These are phyloP conservation scores for Carex parvula DNA, from an alignment of 176 grass and related monocot genomes.

Conservation along the genomic window DNA sequence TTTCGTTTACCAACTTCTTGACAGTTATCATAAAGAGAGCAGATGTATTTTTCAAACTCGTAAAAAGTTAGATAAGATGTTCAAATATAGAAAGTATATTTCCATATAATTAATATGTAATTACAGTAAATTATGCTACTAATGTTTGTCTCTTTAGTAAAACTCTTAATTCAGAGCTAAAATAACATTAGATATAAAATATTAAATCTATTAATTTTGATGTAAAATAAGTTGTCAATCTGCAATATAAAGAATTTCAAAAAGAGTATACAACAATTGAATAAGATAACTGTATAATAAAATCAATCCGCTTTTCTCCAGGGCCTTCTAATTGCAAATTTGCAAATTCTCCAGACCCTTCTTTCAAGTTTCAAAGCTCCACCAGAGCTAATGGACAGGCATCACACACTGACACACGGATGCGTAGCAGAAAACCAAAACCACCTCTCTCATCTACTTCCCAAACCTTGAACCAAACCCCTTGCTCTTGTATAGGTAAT, in stretches of 20 bases:
- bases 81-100: neutral
- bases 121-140: too few relatives aligned
- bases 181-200: too few relatives aligned
- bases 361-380: too few relatives aligned
- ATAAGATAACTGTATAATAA: too few relatives aligned
- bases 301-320: too few relatives aligned
- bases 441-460: neutral
- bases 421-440: neutral
- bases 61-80: neutral
- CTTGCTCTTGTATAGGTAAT: neutral
- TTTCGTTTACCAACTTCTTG: neutral
- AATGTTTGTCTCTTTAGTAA: too few relatives aligned
- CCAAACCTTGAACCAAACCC: slow-evolving; percentile 11
- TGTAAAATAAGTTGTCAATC: too few relatives aligned
- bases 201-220: neutral
- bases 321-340: neutral
- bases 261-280: too few relatives aligned
- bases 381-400: too few relatives aligned
- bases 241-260: too few relatives aligned
- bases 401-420: neutral
- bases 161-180: neutral
- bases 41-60: neutral
- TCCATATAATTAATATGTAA: too few relatives aligned
- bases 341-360: too few relatives aligned
- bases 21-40: neutral